phyloP scores from a whole-genome alignment of 805 yeast species.

The Suhomyces faveliae region DNA sequence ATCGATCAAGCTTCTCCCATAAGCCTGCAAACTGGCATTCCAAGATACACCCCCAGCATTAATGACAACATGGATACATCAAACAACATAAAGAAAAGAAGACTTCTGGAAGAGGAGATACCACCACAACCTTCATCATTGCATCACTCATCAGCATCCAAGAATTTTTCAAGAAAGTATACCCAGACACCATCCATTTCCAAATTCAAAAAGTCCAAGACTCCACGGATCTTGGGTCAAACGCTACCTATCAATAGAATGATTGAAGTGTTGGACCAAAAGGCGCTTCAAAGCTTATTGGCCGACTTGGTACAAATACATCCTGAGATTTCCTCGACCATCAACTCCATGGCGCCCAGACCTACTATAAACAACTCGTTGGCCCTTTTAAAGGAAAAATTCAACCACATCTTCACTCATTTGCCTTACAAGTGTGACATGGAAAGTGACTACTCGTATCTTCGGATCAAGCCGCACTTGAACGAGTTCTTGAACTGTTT shows the following conservation, averaged over 20 bases:
- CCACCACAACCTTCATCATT: neutral
- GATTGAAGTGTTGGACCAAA: slow-evolving; percentile 64
- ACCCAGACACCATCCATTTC: neutral
- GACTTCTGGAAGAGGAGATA: slow-evolving; percentile 13
- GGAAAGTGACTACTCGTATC: slow-evolving; percentile 70
- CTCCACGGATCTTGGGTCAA: slow-evolving; percentile 53
- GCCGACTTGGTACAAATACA: slow-evolving; percentile 52
- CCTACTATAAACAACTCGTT: slow-evolving; percentile 56
- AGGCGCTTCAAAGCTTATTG: slow-evolving; percentile 52
- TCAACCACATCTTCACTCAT: slow-evolving; percentile 43
- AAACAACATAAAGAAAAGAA: slow-evolving; percentile 13
- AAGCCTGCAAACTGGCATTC: slow-evolving; percentile 5
- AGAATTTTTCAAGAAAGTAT: slow-evolving; percentile 5
- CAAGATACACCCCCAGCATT: slow-evolving; percentile 13
- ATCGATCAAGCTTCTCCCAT: neutral
- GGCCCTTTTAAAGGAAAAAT: slow-evolving; percentile 46
- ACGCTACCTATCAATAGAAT: slow-evolving; percentile 61
- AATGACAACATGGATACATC: neutral
- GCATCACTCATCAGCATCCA: slow-evolving; percentile 4
- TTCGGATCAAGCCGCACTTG: slow-evolving; percentile 66
- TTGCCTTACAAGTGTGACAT: slow-evolving; percentile 78
- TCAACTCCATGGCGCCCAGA: slow-evolving; percentile 53
- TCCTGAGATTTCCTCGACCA: slow-evolving; percentile 58
- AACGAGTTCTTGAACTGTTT: slow-evolving; percentile 69
- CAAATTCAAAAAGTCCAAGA: slow-evolving; percentile 31